A percentile compares a stretch with the other conserved stretches of the same genome.
These are phyloP conservation scores for Furculomyces boomerangus DNA, from an alignment of 371 early-diverging fungal genomes.

Conservation along the genomic window DNA sequence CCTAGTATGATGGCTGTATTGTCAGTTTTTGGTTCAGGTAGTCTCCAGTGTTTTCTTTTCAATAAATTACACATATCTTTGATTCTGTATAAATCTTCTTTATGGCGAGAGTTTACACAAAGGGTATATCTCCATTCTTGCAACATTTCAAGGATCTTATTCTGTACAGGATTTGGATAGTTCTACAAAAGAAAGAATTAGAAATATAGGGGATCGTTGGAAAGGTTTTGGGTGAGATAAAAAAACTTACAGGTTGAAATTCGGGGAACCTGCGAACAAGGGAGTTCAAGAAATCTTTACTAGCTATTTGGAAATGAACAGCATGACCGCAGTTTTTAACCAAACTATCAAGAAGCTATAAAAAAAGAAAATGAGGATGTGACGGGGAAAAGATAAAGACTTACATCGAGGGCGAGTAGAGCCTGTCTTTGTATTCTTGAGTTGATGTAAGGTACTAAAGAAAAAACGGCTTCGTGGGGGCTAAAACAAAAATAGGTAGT, in stretches of 20 bases:
- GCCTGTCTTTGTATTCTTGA: constrained; percentile 42
- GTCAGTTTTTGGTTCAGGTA: constrained; percentile 57
- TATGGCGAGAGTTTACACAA: constrained; percentile 58
- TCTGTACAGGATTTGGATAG: constrained; percentile 29
- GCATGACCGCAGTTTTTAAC: constrained; percentile 94
- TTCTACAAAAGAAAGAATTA: background rate
- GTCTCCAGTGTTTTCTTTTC: constrained; percentile 69
- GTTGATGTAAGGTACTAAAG: constrained; percentile 61
- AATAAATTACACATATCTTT: constrained; percentile 81
- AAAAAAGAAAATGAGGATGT: constrained; percentile 7
- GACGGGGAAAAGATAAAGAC: constrained; percentile 19
- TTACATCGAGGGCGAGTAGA: constrained; percentile 41
- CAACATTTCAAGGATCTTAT: constrained; percentile 73
- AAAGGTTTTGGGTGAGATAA: background rate
- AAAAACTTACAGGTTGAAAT: constrained; percentile 14
- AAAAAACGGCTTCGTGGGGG: constrained; percentile 70
- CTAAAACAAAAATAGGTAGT: constrained; percentile 18
- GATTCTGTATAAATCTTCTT: constrained; percentile 76
- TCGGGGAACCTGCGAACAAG: constrained; percentile 83
- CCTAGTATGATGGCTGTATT: constrained; percentile 39
- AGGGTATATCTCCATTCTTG: constrained; percentile 83
- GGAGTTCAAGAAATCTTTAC: constrained; percentile 88
- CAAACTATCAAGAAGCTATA: constrained; percentile 67
- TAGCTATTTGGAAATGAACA: constrained; percentile 80
- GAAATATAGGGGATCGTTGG: background rate